phyloP scores from a whole-genome alignment of 208 protist species.

The Trypanosomatidae sp. region DNA sequence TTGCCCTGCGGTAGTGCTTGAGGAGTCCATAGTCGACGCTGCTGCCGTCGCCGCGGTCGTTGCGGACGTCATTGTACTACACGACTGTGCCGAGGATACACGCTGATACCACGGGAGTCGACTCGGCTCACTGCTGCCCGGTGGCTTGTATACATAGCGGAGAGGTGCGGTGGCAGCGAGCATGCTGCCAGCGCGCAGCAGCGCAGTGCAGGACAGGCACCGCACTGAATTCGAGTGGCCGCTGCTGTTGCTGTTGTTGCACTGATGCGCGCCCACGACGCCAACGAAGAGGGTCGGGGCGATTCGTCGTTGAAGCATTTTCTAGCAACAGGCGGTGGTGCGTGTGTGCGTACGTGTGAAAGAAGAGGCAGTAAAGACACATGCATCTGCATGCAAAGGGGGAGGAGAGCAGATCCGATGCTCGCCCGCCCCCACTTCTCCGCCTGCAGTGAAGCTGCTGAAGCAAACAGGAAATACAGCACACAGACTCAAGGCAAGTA shows the following conservation, averaged over 20 bases:
- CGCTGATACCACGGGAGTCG: slow-evolving; percentile 60
- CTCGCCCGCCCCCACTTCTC: background rate
- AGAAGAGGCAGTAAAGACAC: background rate
- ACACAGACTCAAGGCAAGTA: background rate
- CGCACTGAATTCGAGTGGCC: background rate
- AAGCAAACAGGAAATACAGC: background rate
- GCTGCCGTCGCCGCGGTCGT: background rate
- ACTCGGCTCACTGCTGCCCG: slow-evolving; percentile 42
- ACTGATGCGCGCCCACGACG: background rate
- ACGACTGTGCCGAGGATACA: background rate
- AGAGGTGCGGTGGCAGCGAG: background rate
- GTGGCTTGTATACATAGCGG: slow-evolving; percentile 55
- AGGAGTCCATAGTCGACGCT: background rate
- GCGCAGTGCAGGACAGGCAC: background rate
- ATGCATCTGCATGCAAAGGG: background rate
- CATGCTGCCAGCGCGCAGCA: slow-evolving; percentile 1
- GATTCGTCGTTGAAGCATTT: slow-evolving; percentile 6
- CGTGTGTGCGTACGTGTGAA: background rate
- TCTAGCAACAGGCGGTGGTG: background rate
- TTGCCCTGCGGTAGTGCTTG: background rate
- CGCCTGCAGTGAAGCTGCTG: background rate
- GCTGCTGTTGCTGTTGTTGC: background rate
- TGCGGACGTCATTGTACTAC: background rate
- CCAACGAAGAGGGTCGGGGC: background rate
- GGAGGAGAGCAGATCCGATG: background rate